Evolutionary conservation across 148 eudicot species (phyloP).

Genomic region (Salicornia ramosissima): DNA sequence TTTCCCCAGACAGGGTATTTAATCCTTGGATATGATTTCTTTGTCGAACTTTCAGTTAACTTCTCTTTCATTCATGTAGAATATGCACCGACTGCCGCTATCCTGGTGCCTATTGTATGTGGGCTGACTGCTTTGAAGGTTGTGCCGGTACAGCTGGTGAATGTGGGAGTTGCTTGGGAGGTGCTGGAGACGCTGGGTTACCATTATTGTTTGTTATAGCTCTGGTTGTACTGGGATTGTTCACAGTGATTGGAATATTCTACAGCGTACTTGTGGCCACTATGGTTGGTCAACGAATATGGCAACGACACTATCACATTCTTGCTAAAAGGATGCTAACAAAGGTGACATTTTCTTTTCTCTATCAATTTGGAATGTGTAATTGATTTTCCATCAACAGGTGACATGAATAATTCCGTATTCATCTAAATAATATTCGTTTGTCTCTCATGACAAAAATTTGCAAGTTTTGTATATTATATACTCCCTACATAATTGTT

Average conservation of each 20-base stretch:
- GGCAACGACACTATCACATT: constrained; percentile 98
- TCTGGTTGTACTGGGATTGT: constrained; percentile 67
- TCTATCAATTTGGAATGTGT: not conserved
- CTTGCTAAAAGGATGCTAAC: constrained; percentile 97
- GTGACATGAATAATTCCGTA: not conserved
- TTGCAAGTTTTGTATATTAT: not conserved
- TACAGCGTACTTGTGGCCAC: constrained; percentile 93
- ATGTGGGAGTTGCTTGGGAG: constrained; percentile 86
- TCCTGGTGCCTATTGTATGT: constrained; percentile 89
- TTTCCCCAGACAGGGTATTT: not conserved
- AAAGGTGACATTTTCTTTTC: constrained; percentile 43
- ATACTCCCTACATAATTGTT: not conserved
- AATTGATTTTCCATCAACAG: not conserved
- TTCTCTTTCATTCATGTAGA: constrained; percentile 32
- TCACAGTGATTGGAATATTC: constrained; percentile 91
- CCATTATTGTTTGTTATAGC: constrained; percentile 75
- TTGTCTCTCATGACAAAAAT: too few species aligned
- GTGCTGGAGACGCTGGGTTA: constrained; percentile 95
- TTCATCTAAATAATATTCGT: not conserved
- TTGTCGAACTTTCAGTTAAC: not conserved
- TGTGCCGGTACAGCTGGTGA: constrained; percentile 77
- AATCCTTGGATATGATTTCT: not conserved
- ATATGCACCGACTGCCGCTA: constrained; percentile 79
- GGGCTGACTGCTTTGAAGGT: constrained; percentile 89
- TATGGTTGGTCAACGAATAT: constrained; percentile 95